These are phyloP conservation scores for Alternaria arborescens DNA, from an alignment of 2,329 filamentous ascomycete species.

Conservation along the genomic window DNA sequence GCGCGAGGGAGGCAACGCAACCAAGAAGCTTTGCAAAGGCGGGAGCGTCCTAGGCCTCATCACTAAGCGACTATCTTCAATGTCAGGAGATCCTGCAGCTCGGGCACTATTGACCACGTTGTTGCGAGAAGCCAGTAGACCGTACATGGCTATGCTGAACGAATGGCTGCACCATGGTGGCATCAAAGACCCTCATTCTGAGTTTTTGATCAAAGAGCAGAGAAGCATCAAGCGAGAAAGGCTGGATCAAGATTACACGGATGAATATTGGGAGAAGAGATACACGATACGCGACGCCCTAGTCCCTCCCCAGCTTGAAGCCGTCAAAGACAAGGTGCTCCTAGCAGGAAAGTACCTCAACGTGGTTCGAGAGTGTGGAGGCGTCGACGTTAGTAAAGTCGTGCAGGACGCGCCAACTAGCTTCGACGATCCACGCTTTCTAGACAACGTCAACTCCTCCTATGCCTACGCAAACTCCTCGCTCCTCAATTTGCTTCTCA, in stretches of 20 bases:
- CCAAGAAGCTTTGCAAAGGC: slow-evolving; percentile 95
- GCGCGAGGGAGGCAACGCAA: slow-evolving; percentile 83
- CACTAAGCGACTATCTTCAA: slow-evolving; percentile 82
- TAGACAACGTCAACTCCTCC: slow-evolving; percentile 94
- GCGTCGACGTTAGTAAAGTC: slow-evolving; percentile 90
- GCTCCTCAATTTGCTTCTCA: slow-evolving; percentile 87
- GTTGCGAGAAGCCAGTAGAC: slow-evolving; percentile 85
- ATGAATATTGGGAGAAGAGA: slow-evolving; percentile 98
- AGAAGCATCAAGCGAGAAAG: slow-evolving; percentile 92
- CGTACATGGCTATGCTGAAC: slow-evolving; percentile 98
- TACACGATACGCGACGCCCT: slow-evolving; percentile 94
- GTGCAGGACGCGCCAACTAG: slow-evolving; percentile 88
- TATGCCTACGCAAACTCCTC: slow-evolving; percentile 97
- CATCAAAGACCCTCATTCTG: slow-evolving; percentile 91
- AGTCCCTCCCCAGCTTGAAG: slow-evolving; percentile 89
- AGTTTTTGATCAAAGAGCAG: slow-evolving; percentile 95
- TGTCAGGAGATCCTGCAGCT: slow-evolving; percentile 93
- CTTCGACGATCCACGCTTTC: slow-evolving; percentile 88
- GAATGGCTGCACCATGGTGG: slow-evolving; percentile 97
- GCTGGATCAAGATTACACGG: slow-evolving; percentile 94
- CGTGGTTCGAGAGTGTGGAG: slow-evolving; percentile 95
- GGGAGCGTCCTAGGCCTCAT: slow-evolving; percentile 90
- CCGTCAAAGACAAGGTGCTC: slow-evolving; percentile 91
- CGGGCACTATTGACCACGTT: slow-evolving; percentile 81
- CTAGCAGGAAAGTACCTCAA: slow-evolving; percentile 98